These are phyloP conservation scores for Millerago galiae DNA, from an alignment of 805 yeast genomes.

Conservation along the genomic window DNA sequence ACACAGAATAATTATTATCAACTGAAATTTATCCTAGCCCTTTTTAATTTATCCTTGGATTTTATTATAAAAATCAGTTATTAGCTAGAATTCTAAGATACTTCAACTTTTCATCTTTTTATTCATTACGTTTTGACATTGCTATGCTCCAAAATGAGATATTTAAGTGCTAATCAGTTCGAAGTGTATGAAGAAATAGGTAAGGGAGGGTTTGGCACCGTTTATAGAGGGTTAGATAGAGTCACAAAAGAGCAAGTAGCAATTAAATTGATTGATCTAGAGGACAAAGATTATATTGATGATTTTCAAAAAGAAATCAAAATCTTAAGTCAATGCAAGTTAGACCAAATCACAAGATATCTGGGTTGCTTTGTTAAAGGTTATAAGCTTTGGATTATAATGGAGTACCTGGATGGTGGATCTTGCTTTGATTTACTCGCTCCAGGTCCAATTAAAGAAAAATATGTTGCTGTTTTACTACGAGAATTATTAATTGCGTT, in stretches of 20 bases:
- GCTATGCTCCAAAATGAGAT: conserved; percentile 14
- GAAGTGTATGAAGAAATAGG: conserved; percentile 78
- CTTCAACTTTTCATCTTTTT: no score
- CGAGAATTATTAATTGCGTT: conserved; percentile 75
- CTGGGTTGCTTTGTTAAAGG: conserved; percentile 84
- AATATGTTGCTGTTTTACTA: conserved; percentile 67
- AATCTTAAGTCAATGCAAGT: conserved; percentile 72
- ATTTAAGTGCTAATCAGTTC: conserved; percentile 26
- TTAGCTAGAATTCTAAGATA: no score
- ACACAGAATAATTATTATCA: no score
- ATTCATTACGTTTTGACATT: neutral
- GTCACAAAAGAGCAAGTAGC: conserved; percentile 80
- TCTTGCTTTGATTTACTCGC: conserved; percentile 66
- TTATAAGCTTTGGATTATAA: conserved; percentile 92
- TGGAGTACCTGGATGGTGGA: conserved; percentile 98
- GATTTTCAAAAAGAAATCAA: conserved; percentile 91
- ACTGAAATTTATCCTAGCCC: no score
- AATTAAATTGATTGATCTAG: conserved; percentile 85
- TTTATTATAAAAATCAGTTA: no score
- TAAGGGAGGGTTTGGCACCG: conserved; percentile 94
- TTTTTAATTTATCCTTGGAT: no score
- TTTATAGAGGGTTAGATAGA: conserved; percentile 73
- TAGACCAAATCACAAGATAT: conserved; percentile 82
- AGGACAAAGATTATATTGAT: conserved; percentile 83
- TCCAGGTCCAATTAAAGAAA: conserved; percentile 88